These are phyloP conservation scores for Teunomyces panamensis DNA, from an alignment of 805 yeast species.

Conservation along the genomic window DNA sequence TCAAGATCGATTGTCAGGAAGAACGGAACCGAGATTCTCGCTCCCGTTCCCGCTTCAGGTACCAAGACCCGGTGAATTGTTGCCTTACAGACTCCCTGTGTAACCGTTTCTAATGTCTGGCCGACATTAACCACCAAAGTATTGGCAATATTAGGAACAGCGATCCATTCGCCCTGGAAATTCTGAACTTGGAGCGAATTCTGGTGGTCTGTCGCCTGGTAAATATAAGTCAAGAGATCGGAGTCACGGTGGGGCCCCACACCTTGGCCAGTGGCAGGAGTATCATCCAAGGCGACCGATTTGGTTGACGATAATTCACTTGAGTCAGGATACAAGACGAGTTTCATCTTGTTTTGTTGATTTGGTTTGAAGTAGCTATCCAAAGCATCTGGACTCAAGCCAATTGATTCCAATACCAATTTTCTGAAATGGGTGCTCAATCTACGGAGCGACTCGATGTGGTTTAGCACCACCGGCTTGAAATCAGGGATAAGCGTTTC, in stretches of 20 bases:
- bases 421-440: conserved; percentile 42
- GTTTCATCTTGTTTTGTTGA: conserved; percentile 52
- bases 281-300: conserved; percentile 26
- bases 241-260: conserved; percentile 69
- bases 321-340: conserved; percentile 55
- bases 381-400: conserved; percentile 42
- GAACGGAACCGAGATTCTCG: conserved; percentile 46
- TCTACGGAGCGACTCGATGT: conserved; percentile 44
- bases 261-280: conserved; percentile 41
- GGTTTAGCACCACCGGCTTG: conserved; percentile 37
- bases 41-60: conserved; percentile 39
- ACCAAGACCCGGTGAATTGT: conserved; percentile 54
- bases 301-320: conserved; percentile 18
- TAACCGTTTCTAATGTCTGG: conserved; percentile 58
- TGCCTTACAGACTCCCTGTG: conserved; percentile 57
- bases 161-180: conserved; percentile 55
- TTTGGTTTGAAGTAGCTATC: conserved; percentile 50
- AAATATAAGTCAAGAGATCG: conserved; percentile 57
- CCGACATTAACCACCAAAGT: conserved; percentile 58
- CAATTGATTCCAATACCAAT: conserved; percentile 56
- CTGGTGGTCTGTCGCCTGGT: conserved; percentile 49
- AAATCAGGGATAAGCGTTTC: conserved; percentile 41
- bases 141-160: conserved; percentile 48
- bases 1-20: conserved; percentile 47
- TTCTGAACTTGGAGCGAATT: conserved; percentile 57